Evolutionary conservation across 441 rosid genomes (phyloP), one percentile per base, ranked within the genome.

Genomic region (Eutrema salsugineum): DNA sequence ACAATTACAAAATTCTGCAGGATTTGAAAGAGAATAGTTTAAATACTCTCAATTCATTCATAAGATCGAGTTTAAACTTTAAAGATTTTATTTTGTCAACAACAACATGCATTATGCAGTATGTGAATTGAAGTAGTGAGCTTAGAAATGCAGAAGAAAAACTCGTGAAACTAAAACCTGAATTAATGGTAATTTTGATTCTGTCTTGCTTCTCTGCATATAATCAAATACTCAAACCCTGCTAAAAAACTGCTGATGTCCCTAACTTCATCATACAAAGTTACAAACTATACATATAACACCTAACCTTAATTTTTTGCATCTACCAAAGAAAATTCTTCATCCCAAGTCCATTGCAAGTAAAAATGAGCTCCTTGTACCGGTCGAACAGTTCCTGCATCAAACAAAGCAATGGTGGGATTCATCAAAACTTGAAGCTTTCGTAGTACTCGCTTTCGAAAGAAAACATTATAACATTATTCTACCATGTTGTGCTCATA

Each of bases 271-370:
- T 60, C 57, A 33, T 22, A 54, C 53, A 66, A 40, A 22, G 22
- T 28, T 22, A 54, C 53, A 66, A 40, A 22, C 33, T 28, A 63
- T 68, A 75, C 59, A 19, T 69, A 62, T 20, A n/a, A n/a, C 40
- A 63, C 49, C 61, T 56, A 70, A 63, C 36, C 44, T 33, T 50
- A 63, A 49, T 19, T n/a, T n/a, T n/a, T 19, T 36, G 63, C 67
- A 70, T 9, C 77, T 30, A 93, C 91, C 87, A 85, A 49, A 90
- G 88, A 20, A 91, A 90, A 28, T 85, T 86, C 82, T 67, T 84
- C 82, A 91, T 86, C 71, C 97, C 99, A 51, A 91, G 90, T 70
- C 99, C 99, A 58, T 87, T 94, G 79, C 99, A 91, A 76, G 97
- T 94, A 44, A 94, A 74, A 80, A 94, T 90, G 17, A 94, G 95